These are phyloP conservation scores for Arachnomyces sp. DNA, from an alignment of 2,329 filamentous ascomycete species.

Conservation along the genomic window DNA sequence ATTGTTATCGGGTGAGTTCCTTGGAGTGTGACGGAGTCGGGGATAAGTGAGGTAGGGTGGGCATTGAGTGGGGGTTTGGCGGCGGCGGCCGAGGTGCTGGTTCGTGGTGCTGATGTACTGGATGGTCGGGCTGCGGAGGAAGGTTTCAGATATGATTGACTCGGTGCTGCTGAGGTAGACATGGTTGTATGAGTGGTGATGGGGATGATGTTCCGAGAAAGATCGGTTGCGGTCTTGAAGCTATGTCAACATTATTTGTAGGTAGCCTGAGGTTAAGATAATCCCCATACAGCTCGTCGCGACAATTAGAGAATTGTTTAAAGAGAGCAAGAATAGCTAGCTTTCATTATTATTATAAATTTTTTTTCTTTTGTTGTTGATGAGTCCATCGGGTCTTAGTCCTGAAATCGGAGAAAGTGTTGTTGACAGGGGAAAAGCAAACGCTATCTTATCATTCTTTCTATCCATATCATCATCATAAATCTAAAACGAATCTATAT, in stretches of 20 bases:
- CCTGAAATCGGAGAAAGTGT: background rate
- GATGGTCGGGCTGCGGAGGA: constrained; percentile 21
- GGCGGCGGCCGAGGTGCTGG: constrained; percentile 19
- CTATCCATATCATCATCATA: too few relatives aligned
- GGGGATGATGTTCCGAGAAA: background rate
- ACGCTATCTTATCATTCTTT: background rate
- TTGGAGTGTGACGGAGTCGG: constrained; percentile 33
- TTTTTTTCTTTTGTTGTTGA: constrained; percentile 21
- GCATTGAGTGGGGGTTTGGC: constrained; percentile 29
- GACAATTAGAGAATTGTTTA: too few relatives aligned
- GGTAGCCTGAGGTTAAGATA: too few relatives aligned
- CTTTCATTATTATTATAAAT: constrained; percentile 19
- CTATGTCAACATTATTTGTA: too few relatives aligned
- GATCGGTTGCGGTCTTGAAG: too few relatives aligned
- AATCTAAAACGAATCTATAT: too few relatives aligned
- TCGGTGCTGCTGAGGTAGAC: constrained; percentile 14
- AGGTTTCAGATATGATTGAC: constrained; percentile 19
- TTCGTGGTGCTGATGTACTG: constrained; percentile 16
- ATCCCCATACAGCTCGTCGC: too few relatives aligned
- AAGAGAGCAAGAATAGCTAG: too few relatives aligned
- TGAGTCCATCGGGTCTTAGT: constrained; percentile 8
- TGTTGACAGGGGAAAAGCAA: background rate
- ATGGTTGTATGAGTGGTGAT: constrained; percentile 4
- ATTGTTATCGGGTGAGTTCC: constrained; percentile 75
- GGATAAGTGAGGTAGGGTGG: constrained; percentile 31